Conservation (phyloP, 371 early-diverging fungal genomes). For the Smittium culicis region DNA sequence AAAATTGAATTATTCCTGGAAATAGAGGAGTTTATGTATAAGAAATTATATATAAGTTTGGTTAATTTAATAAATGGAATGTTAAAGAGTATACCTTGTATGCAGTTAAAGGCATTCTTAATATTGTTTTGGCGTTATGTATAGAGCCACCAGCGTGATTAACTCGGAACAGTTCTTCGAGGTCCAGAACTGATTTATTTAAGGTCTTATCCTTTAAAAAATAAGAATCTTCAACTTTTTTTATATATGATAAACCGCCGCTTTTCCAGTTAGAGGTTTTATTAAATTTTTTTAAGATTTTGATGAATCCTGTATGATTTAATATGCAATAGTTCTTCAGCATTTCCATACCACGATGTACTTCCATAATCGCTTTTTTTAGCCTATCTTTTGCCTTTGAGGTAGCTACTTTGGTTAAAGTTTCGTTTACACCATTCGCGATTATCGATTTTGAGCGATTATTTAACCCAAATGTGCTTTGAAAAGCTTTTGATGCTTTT, state of each 20-base stretch:
- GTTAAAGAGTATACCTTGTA: too few species aligned
- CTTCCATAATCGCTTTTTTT: constrained; percentile 57
- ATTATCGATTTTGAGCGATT: neutral
- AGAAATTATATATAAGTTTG: neutral
- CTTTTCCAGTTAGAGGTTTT: constrained; percentile 37
- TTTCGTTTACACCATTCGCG: neutral
- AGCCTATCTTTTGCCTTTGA: constrained; percentile 41
- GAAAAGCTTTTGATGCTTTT: neutral
- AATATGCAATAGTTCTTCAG: constrained; percentile 54
- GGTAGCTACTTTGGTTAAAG: constrained; percentile 7
- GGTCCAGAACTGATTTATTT: constrained; percentile 37
- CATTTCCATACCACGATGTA: constrained; percentile 55
- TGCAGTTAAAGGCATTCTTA: neutral
- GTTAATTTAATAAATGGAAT: too few species aligned
- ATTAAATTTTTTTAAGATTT: constrained; percentile 64
- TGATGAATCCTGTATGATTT: constrained; percentile 53
- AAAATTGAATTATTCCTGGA: neutral
- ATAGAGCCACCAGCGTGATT: constrained; percentile 50
- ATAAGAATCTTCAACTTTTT: constrained; percentile 38
- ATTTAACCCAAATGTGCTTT: neutral
- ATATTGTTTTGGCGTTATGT: constrained; percentile 44
- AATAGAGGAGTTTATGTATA: neutral
- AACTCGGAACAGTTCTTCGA: constrained; percentile 45
- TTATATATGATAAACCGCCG: constrained; percentile 33
- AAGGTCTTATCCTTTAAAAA: constrained; percentile 41